These are phyloP conservation scores for Hypholoma sublateritium DNA, from an alignment of 768 basidiomycete genomes.

Conservation along the genomic window DNA sequence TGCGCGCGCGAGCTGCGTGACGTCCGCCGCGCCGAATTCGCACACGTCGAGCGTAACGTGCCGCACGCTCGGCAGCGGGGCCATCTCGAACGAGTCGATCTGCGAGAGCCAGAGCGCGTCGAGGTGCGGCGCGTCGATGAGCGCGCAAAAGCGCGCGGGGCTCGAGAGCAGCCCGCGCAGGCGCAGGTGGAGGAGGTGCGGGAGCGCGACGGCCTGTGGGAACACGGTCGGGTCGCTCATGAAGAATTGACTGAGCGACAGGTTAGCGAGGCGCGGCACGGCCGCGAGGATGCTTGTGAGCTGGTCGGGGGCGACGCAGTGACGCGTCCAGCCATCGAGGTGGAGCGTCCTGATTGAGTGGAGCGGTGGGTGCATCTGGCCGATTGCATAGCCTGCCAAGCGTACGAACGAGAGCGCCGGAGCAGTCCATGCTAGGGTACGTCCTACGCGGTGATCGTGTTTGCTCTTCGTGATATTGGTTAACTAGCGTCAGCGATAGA, in stretches of 20 bases:
- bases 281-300: conserved; percentile 32
- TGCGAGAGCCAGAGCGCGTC: conserved; percentile 34
- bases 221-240: conserved; percentile 31
- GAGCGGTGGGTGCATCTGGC: conserved; percentile 38
- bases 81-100: conserved; percentile 33
- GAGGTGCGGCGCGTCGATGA: conserved; percentile 35
- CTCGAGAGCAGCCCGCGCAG: conserved; percentile 35
- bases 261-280: conserved; percentile 36
- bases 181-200: conserved; percentile 38
- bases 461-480: conserved; percentile 20
- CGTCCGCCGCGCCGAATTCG: conserved; percentile 29
- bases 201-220: conserved; percentile 29
- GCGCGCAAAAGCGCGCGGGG: conserved; percentile 32
- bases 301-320: conserved; percentile 33
- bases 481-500: conserved; percentile 36
- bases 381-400: conserved; percentile 39
- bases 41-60: conserved; percentile 34
- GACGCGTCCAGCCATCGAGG: conserved; percentile 39
- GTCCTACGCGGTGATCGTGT: conserved; percentile 28
- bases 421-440: conserved; percentile 24
- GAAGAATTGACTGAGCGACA: conserved; percentile 41
- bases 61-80: conserved; percentile 30
- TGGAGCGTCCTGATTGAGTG: conserved; percentile 38
- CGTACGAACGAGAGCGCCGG: conserved; percentile 39
- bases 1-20: conserved; percentile 30